A percentile compares a stretch with the other conserved stretches of the same genome.
Evolutionary conservation across 1,139 yeast genomes (phyloP).

Genomic region (Yamadazyma friedrichii): DNA sequence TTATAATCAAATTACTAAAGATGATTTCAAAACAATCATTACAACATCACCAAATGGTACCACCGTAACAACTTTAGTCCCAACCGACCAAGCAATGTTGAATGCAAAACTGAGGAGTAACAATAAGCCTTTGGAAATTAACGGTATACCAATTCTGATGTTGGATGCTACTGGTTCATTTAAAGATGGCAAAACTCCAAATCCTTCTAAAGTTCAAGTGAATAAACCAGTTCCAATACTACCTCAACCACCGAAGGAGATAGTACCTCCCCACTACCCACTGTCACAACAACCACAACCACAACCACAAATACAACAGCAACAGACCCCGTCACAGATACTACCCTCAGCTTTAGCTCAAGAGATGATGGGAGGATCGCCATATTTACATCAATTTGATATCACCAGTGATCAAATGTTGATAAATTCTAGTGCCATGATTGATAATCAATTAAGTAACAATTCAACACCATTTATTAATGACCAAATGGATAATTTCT

Average conservation of each 20-base stretch:
- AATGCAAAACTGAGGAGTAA: constrained; percentile 48
- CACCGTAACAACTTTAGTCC: constrained; percentile 83
- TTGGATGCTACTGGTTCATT: constrained; percentile 78
- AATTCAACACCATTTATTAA: constrained; percentile 14
- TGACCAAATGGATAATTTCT: constrained; percentile 52
- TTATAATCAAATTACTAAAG: constrained; percentile 88
- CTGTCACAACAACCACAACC: constrained; percentile 3
- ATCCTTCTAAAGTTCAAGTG: not conserved
- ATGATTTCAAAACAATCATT: constrained; percentile 81
- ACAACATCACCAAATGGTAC: constrained; percentile 93
- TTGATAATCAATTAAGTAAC: constrained; percentile 8
- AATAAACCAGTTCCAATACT: no score
- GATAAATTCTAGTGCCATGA: constrained; percentile 13
- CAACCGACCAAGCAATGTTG: constrained; percentile 73
- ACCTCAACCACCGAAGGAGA: no score
- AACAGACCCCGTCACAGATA: not conserved
- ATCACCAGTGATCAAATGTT: constrained; percentile 16
- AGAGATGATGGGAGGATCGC: constrained; percentile 1
- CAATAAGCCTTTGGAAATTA: constrained; percentile 61
- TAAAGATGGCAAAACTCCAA: constrained; percentile 22
- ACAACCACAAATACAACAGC: not conserved
- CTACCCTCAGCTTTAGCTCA: not conserved
- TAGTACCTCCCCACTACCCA: no score
- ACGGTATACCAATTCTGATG: constrained; percentile 80
- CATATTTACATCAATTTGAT: constrained; percentile 8